phyloP scores from a whole-genome alignment of 352 stramenopile genomes.

The Pythium apleroticum region DNA sequence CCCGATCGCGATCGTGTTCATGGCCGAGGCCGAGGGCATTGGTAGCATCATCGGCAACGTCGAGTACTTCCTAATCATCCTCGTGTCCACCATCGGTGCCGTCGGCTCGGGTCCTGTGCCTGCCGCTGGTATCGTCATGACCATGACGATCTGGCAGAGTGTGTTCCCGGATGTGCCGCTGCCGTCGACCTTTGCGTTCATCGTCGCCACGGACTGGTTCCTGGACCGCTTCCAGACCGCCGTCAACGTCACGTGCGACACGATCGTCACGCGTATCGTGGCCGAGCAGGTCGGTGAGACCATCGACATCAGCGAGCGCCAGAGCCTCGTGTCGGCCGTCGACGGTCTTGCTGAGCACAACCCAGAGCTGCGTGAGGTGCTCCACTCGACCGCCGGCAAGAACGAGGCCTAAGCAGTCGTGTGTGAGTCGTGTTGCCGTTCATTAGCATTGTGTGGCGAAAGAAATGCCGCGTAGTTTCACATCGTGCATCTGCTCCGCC shows the following conservation, averaged over 20 bases:
- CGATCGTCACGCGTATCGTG: constrained; percentile 50
- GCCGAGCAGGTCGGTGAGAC: constrained; percentile 32
- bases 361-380: constrained; percentile 14
- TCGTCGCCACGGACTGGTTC: constrained; percentile 61
- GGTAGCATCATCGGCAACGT: constrained; percentile 25
- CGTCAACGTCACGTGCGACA: constrained; percentile 56
- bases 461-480: background rate
- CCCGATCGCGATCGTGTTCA: constrained; percentile 36
- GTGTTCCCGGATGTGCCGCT: constrained; percentile 33
- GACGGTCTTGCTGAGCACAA: constrained; percentile 11
- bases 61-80: constrained; percentile 30
- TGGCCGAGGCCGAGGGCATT: constrained; percentile 26
- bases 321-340: constrained; percentile 12
- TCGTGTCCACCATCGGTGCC: constrained; percentile 30
- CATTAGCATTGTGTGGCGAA: background rate
- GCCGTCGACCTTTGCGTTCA: constrained; percentile 46
- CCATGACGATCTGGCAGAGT: constrained; percentile 35
- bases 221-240: constrained; percentile 49
- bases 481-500: background rate
- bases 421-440: background rate
- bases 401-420: background rate
- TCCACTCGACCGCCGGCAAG: constrained; percentile 13
- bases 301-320: constrained; percentile 12
- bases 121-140: constrained; percentile 32
- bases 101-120: constrained; percentile 32